Evolutionary conservation across 1,284 basidiomycete species (phyloP).

Genomic region (Ustilago hordei): DNA sequence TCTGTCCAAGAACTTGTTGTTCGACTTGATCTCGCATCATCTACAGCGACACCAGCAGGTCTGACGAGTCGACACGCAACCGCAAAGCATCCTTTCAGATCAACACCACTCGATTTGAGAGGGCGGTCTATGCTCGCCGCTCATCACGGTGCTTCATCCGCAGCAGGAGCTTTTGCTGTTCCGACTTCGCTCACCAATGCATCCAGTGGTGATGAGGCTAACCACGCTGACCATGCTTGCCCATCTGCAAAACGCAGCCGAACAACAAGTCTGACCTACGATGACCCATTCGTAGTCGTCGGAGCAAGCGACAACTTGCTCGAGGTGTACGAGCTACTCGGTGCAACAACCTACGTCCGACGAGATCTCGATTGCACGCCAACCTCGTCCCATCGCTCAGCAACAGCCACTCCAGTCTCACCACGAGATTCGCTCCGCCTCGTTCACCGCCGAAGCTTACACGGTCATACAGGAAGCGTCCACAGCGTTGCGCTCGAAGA

Average conservation of each 20-base stretch:
- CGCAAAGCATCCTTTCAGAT: conserved; percentile 26
- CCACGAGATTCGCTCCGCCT: conserved; percentile 33
- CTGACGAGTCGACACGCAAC: conserved; percentile 47
- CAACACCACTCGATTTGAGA: conserved; percentile 38
- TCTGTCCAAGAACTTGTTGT: conserved; percentile 63
- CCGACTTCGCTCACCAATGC: background rate
- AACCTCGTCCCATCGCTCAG: conserved; percentile 8
- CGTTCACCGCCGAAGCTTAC: conserved; percentile 56
- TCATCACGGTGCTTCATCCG: background rate
- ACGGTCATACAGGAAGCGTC: conserved; percentile 68
- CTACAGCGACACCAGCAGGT: conserved; percentile 2
- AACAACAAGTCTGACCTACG: conserved; percentile 56
- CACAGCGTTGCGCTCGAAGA: conserved; percentile 61
- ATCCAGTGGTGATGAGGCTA: background rate
- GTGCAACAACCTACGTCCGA: conserved; percentile 30
- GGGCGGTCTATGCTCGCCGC: conserved; percentile 31
- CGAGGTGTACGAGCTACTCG: conserved; percentile 61
- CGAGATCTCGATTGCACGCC: background rate
- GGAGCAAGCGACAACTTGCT: conserved; percentile 63
- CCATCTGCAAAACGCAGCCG: conserved; percentile 7
- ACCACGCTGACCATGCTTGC: background rate
- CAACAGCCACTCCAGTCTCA: conserved; percentile 31
- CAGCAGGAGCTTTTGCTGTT: background rate
- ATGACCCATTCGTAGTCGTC: conserved; percentile 64
- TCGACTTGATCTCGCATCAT: conserved; percentile 15